phyloP scores from a whole-genome alignment of 169 alveolate genomes.

The Cryptosporidium ubiquitum region DNA sequence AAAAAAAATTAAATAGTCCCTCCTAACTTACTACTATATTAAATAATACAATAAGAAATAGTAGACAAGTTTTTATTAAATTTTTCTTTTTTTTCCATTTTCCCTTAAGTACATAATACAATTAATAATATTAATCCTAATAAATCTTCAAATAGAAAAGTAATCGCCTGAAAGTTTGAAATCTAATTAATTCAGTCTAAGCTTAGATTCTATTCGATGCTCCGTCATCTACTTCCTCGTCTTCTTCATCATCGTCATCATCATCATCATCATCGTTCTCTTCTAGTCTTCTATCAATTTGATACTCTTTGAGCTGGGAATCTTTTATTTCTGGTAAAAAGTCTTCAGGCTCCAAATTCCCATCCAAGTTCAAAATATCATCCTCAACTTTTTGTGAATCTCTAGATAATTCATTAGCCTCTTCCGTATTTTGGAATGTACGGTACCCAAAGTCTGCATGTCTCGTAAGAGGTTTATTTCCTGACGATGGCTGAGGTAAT shows the following conservation, averaged over 20 bases:
- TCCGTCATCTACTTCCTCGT: slow-evolving; percentile 4
- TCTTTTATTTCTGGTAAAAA: slow-evolving; percentile 33
- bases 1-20: background rate
- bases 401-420: background rate
- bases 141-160: background rate
- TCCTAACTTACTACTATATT: too few species aligned
- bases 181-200: background rate
- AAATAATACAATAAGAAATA: background rate
- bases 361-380: slow-evolving; percentile 13
- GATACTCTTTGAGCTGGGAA: background rate
- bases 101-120: background rate
- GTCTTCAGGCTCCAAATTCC: slow-evolving; percentile 51
- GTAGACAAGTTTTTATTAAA: too few species aligned
- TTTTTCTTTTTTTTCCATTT: background rate
- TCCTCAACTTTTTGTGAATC: background rate
- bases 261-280: background rate
- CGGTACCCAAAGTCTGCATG: slow-evolving; percentile 72
- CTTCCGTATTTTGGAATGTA: slow-evolving; percentile 16
- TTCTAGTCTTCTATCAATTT: background rate
- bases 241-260: background rate
- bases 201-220: slow-evolving; percentile 17
- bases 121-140: background rate
- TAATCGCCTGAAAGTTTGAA: background rate
- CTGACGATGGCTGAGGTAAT: slow-evolving; percentile 23
- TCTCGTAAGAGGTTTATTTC: slow-evolving; percentile 16